Percentiles rank a stretch among this genome's conserved stretches.
Evolutionary conservation across 441 rosid species (phyloP).

Genomic region (Euphorbia schlechtendalii): DNA sequence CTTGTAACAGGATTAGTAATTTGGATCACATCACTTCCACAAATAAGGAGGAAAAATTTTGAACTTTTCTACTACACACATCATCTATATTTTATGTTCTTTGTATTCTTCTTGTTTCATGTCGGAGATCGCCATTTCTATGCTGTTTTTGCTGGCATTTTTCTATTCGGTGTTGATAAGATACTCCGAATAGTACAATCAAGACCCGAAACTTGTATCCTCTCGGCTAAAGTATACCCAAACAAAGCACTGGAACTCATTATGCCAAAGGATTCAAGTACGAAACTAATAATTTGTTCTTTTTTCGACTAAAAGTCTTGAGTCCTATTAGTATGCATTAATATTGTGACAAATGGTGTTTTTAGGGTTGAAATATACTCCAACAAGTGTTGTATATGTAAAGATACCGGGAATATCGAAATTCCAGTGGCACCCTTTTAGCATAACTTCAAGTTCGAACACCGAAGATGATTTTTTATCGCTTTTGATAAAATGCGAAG

Average conservation of each 20-base stretch:
- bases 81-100: constrained; percentile 62
- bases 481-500: constrained; percentile 53
- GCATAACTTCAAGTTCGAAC: constrained; percentile 60
- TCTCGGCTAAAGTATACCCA: constrained; percentile 53
- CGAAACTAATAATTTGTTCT: neutral
- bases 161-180: constrained; percentile 74
- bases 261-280: constrained; percentile 71
- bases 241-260: constrained; percentile 55
- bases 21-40: constrained; percentile 84
- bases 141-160: constrained; percentile 62
- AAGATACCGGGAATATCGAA: constrained; percentile 59
- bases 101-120: constrained; percentile 71
- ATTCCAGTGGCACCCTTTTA: constrained; percentile 84
- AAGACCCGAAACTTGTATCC: constrained; percentile 43
- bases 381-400: constrained; percentile 56
- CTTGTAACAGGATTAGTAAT: constrained; percentile 57
- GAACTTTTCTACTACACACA: constrained; percentile 73
- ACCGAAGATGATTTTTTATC: constrained; percentile 45
- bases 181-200: constrained; percentile 64
- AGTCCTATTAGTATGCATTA: neutral
- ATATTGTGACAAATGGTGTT: too few species aligned
- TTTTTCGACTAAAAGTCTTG: neutral
- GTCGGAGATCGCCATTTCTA: constrained; percentile 85
- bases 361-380: too few species aligned
- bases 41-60: constrained; percentile 60